These are phyloP conservation scores for Hanseniaspora uvarum DNA, from an alignment of 1,139 yeast genomes.

Conservation along the genomic window DNA sequence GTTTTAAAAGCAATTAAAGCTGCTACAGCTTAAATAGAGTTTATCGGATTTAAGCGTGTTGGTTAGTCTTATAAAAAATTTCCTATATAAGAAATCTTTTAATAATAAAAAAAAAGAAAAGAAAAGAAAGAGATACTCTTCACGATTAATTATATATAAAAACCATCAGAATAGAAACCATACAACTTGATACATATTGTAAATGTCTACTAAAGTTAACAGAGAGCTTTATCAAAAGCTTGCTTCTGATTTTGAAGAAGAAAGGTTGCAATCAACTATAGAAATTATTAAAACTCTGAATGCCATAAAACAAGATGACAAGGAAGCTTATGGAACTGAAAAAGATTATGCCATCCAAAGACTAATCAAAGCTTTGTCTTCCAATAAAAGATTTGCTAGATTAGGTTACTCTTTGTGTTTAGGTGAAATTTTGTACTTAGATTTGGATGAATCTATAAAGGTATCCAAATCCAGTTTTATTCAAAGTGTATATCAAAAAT, in stretches of 20 bases:
- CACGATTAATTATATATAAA: background rate
- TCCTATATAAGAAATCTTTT: background rate
- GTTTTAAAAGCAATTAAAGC: slow-evolving; percentile 29
- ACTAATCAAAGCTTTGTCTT: slow-evolving; percentile 67
- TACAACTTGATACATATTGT: background rate
- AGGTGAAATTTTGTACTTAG: slow-evolving; percentile 54
- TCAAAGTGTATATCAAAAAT: slow-evolving; percentile 33
- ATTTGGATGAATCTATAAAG: slow-evolving; percentile 28
- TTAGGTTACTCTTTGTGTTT: slow-evolving; percentile 83
- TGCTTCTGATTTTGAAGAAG: slow-evolving; percentile 66
- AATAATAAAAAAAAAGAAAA: background rate
- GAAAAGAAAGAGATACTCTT: background rate
- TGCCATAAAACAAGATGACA: slow-evolving; percentile 29
- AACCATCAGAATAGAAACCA: background rate
- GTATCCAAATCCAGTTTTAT: slow-evolving; percentile 29
- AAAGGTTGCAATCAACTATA: slow-evolving; percentile 65
- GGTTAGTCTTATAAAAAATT: background rate
- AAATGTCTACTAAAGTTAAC: slow-evolving; percentile 41
- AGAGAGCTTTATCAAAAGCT: slow-evolving; percentile 69
- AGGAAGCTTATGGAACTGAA: slow-evolving; percentile 34
- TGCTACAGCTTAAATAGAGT: background rate
- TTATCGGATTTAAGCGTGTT: background rate
- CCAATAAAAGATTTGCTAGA: slow-evolving; percentile 75
- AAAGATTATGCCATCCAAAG: slow-evolving; percentile 77
- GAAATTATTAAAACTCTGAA: slow-evolving; percentile 52